Conservation (phyloP, 2,329 filamentous ascomycete species). For the Helicocarpus griseus region DNA sequence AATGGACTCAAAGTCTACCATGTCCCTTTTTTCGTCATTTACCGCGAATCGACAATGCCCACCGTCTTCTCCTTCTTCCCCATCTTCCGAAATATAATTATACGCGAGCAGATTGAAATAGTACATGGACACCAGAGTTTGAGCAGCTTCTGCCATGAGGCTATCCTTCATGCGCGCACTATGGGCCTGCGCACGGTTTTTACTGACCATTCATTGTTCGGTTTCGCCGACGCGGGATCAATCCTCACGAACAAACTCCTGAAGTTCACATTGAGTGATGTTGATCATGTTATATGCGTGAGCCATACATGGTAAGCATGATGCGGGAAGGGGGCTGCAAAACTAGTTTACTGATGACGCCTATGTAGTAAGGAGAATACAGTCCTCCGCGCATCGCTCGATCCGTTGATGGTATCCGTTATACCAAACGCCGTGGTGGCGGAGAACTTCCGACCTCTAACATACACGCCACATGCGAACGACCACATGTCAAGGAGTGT, state of each 20-base stretch:
- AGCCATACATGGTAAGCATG: constrained; percentile 79
- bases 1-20: constrained; percentile 98
- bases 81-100: constrained; percentile 90
- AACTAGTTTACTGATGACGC: constrained; percentile 9
- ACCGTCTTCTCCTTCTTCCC: constrained; percentile 99
- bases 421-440: constrained; percentile 97
- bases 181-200: constrained; percentile 96
- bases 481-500: constrained; percentile 17
- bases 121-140: constrained; percentile 95
- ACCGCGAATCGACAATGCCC: constrained; percentile 84
- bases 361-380: constrained; percentile 83
- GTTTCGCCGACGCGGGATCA: constrained; percentile 90
- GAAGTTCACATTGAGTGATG: constrained; percentile 91
- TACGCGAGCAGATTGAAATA: constrained; percentile 90
- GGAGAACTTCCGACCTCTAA: constrained; percentile 78
- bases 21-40: constrained; percentile 91
- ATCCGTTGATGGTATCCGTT: constrained; percentile 93
- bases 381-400: constrained; percentile 82
- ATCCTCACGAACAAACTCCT: constrained; percentile 95
- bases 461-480: constrained; percentile 36
- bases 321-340: too few species aligned
- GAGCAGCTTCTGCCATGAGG: constrained; percentile 88
- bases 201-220: constrained; percentile 94
- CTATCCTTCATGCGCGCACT: constrained; percentile 84
- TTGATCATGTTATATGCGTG: constrained; percentile 96